Conservation (phyloP, 2,329 filamentous ascomycete species). For the Neofusicoccum ribis region DNA sequence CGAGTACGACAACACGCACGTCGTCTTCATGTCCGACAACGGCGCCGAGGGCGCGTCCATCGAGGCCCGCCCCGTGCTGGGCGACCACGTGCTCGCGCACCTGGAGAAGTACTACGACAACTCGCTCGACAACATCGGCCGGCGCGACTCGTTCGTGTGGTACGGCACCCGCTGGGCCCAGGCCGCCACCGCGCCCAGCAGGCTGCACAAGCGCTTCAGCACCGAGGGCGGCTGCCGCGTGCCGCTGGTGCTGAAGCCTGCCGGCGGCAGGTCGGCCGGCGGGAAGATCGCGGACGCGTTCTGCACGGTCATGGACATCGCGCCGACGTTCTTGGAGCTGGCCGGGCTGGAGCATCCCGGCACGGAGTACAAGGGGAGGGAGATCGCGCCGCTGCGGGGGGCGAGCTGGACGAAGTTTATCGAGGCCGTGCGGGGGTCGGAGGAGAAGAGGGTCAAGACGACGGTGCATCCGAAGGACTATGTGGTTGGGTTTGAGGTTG, state of each 20-base stretch:
- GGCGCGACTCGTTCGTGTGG: conserved; percentile 60
- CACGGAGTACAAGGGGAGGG: conserved; percentile 50
- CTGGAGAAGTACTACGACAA: conserved; percentile 60
- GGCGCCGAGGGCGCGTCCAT: conserved; percentile 61
- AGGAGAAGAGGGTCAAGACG: not conserved
- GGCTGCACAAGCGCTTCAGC: conserved; percentile 48
- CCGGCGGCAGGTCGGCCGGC: conserved; percentile 26
- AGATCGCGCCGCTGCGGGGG: conserved; percentile 17
- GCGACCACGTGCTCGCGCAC: conserved; percentile 55
- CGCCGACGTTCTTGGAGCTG: conserved; percentile 49
- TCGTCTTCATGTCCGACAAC: conserved; percentile 65
- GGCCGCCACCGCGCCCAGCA: conserved; percentile 53
- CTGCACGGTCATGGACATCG: conserved; percentile 46
- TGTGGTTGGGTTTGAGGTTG: conserved; percentile 12
- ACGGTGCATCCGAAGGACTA: conserved; percentile 5
- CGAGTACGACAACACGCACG: conserved; percentile 63
- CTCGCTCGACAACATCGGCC: conserved; percentile 59
- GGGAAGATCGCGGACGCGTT: conserved; percentile 51
- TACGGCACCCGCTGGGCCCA: conserved; percentile 60
- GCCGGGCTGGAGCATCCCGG: conserved; percentile 53
- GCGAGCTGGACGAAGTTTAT: conserved; percentile 17
- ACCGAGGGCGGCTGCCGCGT: conserved; percentile 55
- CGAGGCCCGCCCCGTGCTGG: conserved; percentile 59
- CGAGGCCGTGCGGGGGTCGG: not conserved
- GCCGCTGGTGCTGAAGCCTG: conserved; percentile 50